Evolutionary conservation across 805 yeast genomes (phyloP), one percentile per base, ranked within the genome.

Genomic region (Zygoascus ofunaensis): DNA sequence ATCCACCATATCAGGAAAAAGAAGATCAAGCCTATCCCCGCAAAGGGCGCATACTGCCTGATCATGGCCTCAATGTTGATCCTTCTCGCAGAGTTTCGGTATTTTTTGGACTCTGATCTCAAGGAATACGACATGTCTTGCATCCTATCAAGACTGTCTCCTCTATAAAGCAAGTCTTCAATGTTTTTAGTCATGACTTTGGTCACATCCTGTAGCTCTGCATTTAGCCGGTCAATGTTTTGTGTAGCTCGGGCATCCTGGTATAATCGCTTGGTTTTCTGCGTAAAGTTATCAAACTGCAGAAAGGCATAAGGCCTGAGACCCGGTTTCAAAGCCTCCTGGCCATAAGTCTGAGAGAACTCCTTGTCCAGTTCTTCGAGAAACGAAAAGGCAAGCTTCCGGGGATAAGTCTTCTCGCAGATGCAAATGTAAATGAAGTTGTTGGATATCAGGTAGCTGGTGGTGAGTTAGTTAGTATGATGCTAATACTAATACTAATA

Each of bases 141-240:
- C 90, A 92, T 85, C 37, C 65, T 55, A 62, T 92, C 97, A 53
- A 92, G 72, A 4, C 89, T 81, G 61, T 92, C 97, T 10, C 99
- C 99, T 58, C 99, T 74, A 63, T 90, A 89, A 33, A 92, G 72
- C 52, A 92, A 69, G 63, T 92, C 98, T 62, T 92, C 97, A 47
- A 92, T 92, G 63, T 92, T 92, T 57, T 90, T 90, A 48, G 95
- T 87, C 94, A 92, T 85, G 46, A 92, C 94, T 51, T 85, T 79
- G 55, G 90, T 87, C 39, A 92, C 98, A 57, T 94, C 99, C 41
- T 83, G 87, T 52, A 92, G 69, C 55, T 92, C 98, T 39, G 77
- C 75, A 62, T 90, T 89, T 51, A 90, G 68, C 60, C 78, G 80
- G 65, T 90, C 97, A 56, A 92, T 68, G 55, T 89, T 89, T 36